Percentiles rank a stretch among this genome's conserved stretches.
These are phyloP conservation scores for Zygosaccharomyces pseudobailii DNA, from an alignment of 1,139 yeast genomes.

Conservation along the genomic window DNA sequence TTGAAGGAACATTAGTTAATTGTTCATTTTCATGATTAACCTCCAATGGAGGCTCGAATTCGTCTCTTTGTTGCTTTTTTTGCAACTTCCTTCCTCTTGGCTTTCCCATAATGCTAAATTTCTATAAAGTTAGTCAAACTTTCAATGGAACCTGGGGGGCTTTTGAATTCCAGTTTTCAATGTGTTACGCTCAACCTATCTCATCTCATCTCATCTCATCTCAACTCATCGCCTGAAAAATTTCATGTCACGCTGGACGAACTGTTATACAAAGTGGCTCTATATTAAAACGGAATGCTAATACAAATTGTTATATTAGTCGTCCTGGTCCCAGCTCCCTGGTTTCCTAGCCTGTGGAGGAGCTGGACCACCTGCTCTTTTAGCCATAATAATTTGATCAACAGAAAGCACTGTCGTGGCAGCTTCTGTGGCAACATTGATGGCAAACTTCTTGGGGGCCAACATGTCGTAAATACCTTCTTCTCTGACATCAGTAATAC, in stretches of 20 bases:
- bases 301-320: constrained; percentile 36
- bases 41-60: constrained; percentile 20
- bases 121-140: not conserved
- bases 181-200: constrained; percentile 11
- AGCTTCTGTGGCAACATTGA: constrained; percentile 92
- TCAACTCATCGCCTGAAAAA: constrained; percentile 4
- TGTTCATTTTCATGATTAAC: constrained; percentile 11
- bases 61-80: constrained; percentile 37
- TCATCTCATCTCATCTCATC: constrained; percentile 21
- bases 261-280: not conserved
- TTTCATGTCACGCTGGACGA: constrained; percentile 1
- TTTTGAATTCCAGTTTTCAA: not conserved
- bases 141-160: not conserved
- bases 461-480: constrained; percentile 75
- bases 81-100: constrained; percentile 68
- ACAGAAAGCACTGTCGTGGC: constrained; percentile 82
- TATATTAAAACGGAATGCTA: constrained; percentile 1
- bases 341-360: constrained; percentile 75
- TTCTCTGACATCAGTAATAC: constrained; percentile 64
- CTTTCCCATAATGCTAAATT: constrained; percentile 34
- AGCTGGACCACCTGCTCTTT: constrained; percentile 94
- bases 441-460: constrained; percentile 78
- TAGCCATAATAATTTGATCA: constrained; percentile 75
- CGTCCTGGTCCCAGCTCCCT: constrained; percentile 97
- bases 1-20: not conserved